Evolutionary conservation across 2,329 filamentous ascomycete species (phyloP), one percentile per base, ranked within the genome.

Genomic region (Aureobasidium sp.): DNA sequence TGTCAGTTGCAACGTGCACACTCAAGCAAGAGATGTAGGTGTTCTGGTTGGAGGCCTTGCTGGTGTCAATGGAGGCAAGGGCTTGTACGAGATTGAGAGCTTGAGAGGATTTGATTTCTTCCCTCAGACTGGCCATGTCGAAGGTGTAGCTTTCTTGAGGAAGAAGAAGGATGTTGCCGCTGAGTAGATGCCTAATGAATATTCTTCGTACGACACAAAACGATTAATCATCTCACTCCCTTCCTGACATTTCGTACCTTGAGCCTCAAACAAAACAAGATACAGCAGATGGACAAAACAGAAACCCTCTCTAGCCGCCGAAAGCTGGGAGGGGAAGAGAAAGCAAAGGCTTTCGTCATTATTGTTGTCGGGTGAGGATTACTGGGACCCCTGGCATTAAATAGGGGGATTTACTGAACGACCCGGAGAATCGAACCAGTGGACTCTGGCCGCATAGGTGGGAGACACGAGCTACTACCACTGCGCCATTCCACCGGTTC

Each of bases 1-100:
- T 73, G 93, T 99, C 44, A 96, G 90, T 72, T 99, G 94, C 70
- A 99, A 99, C 71, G 94, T 99, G 66, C 94, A 99, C 73, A 97
- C 93, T 9, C 94, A 97, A 81, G 94, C 94, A 15, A 80, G 94
- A 59, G 94, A 99, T 75, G 87, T 99, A 0, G 94, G 92, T 0
- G 85, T 93, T 64, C 76, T 99, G 69, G 91, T 97, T 0, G 82
- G 87, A 39, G 91, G 92, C 0, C 76, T 84, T 69, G 73, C 74
- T 51, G 71, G 74, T 17, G 70, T 75, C 20, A 71, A 76, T 66
- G 71, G 70, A 47, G 68, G 73, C 15, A 74, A 76, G 53, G 75
- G 73, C 11, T 69, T 71, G 62, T 99, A 97, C 75, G 85, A 87
- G 74, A 89, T 99, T 72, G 93, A 97, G 80, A 96, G 89, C 71